phyloP scores from a whole-genome alignment of 129 eudicot species.

The Lactuca sativa region DNA sequence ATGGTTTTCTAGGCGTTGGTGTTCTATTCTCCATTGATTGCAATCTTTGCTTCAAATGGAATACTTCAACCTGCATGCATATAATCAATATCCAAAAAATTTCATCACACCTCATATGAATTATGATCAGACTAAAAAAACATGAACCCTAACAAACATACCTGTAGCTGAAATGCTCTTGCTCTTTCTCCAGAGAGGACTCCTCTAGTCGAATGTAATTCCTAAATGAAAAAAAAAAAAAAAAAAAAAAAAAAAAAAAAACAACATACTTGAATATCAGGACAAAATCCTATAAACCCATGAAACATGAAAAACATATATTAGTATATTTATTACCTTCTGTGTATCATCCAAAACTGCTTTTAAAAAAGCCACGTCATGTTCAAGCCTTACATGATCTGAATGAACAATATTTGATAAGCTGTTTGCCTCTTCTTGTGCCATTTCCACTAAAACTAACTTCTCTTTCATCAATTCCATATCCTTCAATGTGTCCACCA shows the following conservation, averaged over 20 bases:
- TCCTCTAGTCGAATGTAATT: slow-evolving; percentile 88
- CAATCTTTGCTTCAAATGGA: slow-evolving; percentile 81
- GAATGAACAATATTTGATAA: slow-evolving; percentile 89
- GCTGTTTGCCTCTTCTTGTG: slow-evolving; percentile 91
- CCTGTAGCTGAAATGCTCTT: slow-evolving; percentile 96
- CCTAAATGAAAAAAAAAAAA: slow-evolving; percentile 49
- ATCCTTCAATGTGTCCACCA: slow-evolving; percentile 64
- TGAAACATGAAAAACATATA: not conserved
- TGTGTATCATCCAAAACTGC: slow-evolving; percentile 95
- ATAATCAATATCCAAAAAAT: not conserved
- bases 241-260: too few species aligned
- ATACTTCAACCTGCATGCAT: slow-evolving; percentile 92
- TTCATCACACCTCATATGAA: too few species aligned
- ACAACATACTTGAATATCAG: not conserved
- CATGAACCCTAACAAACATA: slow-evolving; percentile 14
- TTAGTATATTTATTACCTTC: slow-evolving; percentile 46
- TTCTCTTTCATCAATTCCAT: slow-evolving; percentile 79
- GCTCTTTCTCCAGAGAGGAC: slow-evolving; percentile 86
- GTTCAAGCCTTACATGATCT: slow-evolving; percentile 91
- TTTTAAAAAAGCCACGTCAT: slow-evolving; percentile 92
- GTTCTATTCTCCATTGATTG: slow-evolving; percentile 83
- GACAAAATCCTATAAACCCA: not conserved
- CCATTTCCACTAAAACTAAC: slow-evolving; percentile 65
- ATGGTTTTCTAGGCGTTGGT: slow-evolving; percentile 89
- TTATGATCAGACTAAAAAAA: not conserved